Base-by-base conservation (phyloP, 2,329 filamentous ascomycete genomes). In the Pseudogymnoascus sp. region DNA sequence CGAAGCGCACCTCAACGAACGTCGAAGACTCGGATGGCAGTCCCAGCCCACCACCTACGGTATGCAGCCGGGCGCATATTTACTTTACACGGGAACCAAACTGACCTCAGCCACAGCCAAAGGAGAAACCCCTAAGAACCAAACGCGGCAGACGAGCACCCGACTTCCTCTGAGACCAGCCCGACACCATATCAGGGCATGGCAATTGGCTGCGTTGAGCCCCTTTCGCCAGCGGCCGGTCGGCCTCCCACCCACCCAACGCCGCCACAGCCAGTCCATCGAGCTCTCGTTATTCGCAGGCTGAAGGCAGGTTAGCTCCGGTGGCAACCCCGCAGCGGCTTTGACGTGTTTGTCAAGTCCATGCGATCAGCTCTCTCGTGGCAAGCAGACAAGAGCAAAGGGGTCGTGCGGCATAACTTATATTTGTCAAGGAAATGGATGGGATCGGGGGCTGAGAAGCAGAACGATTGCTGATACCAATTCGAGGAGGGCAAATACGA, bases 21-120 rank as follows among this genome's bases (percentile, higher is more conserved):
- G 87, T 89, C 59, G 87, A 90, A 73, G 88, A 93, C 73, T 91
- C 88, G 9, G 89, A 93, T 70, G 87, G 88, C 70, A 91, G 87
- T 73, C 88, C 87, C 6, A 91, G 87, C 71, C 88, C 89, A n/a
- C 89, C 89, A 23, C 88, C 89, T 47, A 91, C 89, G 70, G 87
- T 90, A 84, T 68, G 84, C 77, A 36, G 66, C 50, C 62, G 11
- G 9, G 31, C 9, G 10, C 31, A 33, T 10, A 11, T 33, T 33
- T 11, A 33, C 31, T 33, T 33, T 61, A 61, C 33, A 13, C 15
- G 33, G 11, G 15, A 15, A 15, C 33, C 11, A 35, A 13, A 35
- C 33, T 35, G 13, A 35, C 33, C 4, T 35, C 40, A 35, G 2
- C 33, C 1, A 35, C 33, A 35, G 87, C 89, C 89, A 35, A 88